Conservation (phyloP, 495 filamentous ascomycete species). For the Penicillium alfredii region DNA sequence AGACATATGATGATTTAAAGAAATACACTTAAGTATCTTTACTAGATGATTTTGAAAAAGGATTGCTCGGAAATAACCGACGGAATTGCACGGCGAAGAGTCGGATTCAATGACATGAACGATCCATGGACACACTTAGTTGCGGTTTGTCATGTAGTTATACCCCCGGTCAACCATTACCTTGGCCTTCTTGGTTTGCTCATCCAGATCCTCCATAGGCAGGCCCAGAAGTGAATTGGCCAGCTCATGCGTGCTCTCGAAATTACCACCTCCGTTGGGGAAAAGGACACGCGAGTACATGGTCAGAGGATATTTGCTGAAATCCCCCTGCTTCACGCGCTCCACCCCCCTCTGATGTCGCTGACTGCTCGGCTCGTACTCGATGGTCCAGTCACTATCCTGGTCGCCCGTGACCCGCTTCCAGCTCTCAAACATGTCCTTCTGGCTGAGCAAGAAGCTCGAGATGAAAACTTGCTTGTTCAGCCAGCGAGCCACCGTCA, state of each 20-base stretch:
- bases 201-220: conserved; percentile 53
- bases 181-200: conserved; percentile 29
- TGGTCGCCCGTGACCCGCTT: conserved; percentile 48
- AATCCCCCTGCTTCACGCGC: conserved; percentile 35
- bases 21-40: too few relatives aligned
- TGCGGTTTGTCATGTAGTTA: too few relatives aligned
- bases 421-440: conserved; percentile 46
- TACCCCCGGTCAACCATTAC: too few relatives aligned
- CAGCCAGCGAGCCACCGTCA: too few relatives aligned
- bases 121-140: too few relatives aligned
- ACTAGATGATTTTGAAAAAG: too few relatives aligned
- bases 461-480: conserved; percentile 41
- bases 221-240: conserved; percentile 47
- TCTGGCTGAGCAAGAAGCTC: conserved; percentile 45
- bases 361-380: conserved; percentile 32
- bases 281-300: conserved; percentile 49
- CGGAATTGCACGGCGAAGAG: too few relatives aligned
- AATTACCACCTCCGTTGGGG: conserved; percentile 36
- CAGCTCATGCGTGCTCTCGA: conserved; percentile 25
- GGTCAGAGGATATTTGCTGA: conserved; percentile 7
- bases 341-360: conserved; percentile 37
- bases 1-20: too few relatives aligned
- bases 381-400: conserved; percentile 53
- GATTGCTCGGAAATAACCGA: too few relatives aligned
- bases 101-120: too few relatives aligned